Percentiles rank a stretch among this genome's conserved stretches.
phyloP scores from a whole-genome alignment of 208 protist genomes.

The Angomonas deanei region DNA sequence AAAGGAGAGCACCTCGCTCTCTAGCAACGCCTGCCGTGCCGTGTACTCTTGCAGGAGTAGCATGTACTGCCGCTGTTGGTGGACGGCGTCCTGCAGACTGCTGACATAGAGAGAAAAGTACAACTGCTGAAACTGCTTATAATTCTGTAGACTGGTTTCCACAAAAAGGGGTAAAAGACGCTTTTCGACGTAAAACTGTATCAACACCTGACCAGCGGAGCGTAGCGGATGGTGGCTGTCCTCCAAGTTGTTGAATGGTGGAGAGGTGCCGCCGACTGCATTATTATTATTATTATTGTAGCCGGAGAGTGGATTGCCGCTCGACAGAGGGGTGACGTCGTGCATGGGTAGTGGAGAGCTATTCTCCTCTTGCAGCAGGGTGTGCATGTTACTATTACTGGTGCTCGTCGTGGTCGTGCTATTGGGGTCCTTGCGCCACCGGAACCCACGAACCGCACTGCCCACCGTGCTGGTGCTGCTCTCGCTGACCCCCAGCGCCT shows the following conservation, averaged over 20 bases:
- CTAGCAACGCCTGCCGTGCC: not conserved
- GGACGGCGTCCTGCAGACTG: not conserved
- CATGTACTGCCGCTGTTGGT: not conserved
- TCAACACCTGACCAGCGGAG: slow-evolving; percentile 7
- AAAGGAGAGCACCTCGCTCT: not conserved
- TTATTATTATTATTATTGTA: too few species aligned
- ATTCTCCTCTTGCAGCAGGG: not conserved
- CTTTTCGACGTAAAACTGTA: slow-evolving; percentile 20
- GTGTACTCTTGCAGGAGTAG: not conserved
- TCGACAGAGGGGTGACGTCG: not conserved
- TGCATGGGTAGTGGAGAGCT: not conserved
- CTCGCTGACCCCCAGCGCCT: not conserved
- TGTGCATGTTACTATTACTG: not conserved
- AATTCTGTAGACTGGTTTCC: slow-evolving; percentile 8
- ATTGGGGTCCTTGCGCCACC: not conserved
- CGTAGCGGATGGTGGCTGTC: slow-evolving; percentile 9
- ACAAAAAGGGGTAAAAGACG: slow-evolving; percentile 18
- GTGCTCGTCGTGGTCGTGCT: not conserved
- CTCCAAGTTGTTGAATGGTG: not conserved
- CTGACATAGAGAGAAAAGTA: slow-evolving; percentile 1
- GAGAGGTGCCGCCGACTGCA: too few species aligned
- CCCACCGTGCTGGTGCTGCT: not conserved
- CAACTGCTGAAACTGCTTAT: slow-evolving; percentile 14
- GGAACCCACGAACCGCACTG: not conserved
- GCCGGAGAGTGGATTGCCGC: too few species aligned